These are phyloP conservation scores for Tricholoma matsutake DNA, from an alignment of 768 basidiomycete species.

Conservation along the genomic window DNA sequence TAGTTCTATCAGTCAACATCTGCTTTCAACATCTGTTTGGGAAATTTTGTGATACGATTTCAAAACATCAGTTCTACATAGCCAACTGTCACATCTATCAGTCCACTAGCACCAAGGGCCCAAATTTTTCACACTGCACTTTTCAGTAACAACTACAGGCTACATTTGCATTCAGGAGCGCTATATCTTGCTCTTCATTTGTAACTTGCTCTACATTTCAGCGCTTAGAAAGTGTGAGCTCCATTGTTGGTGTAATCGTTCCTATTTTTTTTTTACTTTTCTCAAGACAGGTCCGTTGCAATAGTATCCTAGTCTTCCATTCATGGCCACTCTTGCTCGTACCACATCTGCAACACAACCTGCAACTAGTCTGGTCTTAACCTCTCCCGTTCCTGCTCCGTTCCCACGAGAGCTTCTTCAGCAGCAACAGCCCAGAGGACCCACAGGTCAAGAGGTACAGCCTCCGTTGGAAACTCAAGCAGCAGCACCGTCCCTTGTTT, in stretches of 20 bases:
- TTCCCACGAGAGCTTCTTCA: conserved; percentile 35
- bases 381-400: conserved; percentile 35
- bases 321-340: conserved; percentile 41
- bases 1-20: background rate
- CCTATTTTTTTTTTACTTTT: background rate
- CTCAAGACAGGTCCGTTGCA: background rate
- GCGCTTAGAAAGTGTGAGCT: background rate
- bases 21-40: background rate
- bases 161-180: background rate
- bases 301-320: conserved; percentile 1
- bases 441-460: background rate
- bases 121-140: background rate
- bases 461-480: conserved; percentile 6
- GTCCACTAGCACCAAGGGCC: background rate
- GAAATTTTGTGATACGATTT: background rate
- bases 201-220: background rate
- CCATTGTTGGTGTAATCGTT: background rate
- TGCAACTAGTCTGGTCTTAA: conserved; percentile 21
- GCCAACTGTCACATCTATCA: background rate
- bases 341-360: conserved; percentile 24
- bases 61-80: background rate
- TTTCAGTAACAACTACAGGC: background rate
- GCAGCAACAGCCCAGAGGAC: conserved; percentile 6
- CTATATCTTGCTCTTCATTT: background rate
- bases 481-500: conserved; percentile 5